phyloP scores from a whole-genome alignment of 805 yeast species.

The Candida berthetii region DNA sequence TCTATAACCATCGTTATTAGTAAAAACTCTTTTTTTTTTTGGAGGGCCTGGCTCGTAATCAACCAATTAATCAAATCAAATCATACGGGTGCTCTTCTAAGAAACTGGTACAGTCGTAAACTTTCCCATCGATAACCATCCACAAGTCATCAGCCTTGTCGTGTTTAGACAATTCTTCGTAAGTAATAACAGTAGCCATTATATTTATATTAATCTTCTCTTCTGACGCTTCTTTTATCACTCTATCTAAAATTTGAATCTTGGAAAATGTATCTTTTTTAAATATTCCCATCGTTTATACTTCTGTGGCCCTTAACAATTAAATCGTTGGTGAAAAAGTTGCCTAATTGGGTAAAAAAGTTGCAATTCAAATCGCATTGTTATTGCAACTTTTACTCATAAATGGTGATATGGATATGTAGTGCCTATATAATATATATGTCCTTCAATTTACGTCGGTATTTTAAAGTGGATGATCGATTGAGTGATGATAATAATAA shows the following conservation, averaged over 20 bases:
- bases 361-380: not conserved
- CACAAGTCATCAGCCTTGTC: slow-evolving; percentile 73
- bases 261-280: too few relatives aligned
- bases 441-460: too few relatives aligned
- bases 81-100: slow-evolving; percentile 51
- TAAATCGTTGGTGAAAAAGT: not conserved
- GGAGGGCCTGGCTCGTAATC: too few relatives aligned
- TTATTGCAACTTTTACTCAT: not conserved
- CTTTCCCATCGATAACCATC: slow-evolving; percentile 80
- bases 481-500: too few relatives aligned
- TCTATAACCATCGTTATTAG: slow-evolving; percentile 21
- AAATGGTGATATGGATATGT: too few relatives aligned
- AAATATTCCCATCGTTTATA: not conserved
- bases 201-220: too few relatives aligned
- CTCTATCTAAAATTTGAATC: too few relatives aligned
- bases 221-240: too few relatives aligned
- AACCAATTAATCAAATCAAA: slow-evolving; percentile 6
- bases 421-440: too few relatives aligned
- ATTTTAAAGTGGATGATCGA: too few relatives aligned
- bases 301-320: not conserved
- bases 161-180: slow-evolving; percentile 68
- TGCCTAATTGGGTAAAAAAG: not conserved
- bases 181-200: slow-evolving; percentile 49
- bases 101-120: slow-evolving; percentile 70
- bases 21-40: slow-evolving; percentile 11